Percentiles rank a stretch among this genome's conserved stretches.
Conservation (phyloP, 495 filamentous ascomycete genomes). For the Aspergillus leporis region DNA sequence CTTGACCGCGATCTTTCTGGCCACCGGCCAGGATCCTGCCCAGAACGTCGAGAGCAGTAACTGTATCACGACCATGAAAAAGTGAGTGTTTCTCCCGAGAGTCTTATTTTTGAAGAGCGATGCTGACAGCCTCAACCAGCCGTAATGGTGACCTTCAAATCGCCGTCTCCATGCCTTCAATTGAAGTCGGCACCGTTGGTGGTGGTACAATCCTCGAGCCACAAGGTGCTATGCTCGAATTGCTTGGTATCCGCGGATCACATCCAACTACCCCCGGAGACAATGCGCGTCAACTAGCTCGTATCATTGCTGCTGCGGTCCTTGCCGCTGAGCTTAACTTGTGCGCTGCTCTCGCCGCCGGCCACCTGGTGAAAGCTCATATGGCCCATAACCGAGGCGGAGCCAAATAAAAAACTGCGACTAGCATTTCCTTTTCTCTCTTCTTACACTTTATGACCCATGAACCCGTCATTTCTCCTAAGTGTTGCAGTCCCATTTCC, state of each 20-base stretch:
- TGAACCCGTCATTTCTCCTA: no score
- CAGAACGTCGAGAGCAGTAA: conserved; percentile 97
- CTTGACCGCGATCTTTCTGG: conserved; percentile 93
- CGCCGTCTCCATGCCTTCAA: conserved; percentile 93
- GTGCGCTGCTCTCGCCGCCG: conserved; percentile 87
- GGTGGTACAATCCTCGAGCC: conserved; percentile 96
- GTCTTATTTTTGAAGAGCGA: background rate
- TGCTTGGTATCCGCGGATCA: conserved; percentile 89
- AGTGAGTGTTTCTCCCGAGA: conserved; percentile 63
- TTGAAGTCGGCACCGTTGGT: conserved; percentile 95
- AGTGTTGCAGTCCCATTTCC: no score
- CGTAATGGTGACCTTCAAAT: conserved; percentile 89
- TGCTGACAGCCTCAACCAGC: conserved; percentile 54
- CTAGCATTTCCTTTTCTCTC: no score
- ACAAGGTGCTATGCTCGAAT: conserved; percentile 92
- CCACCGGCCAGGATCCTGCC: conserved; percentile 96
- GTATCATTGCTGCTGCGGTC: conserved; percentile 84
- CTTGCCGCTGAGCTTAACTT: conserved; percentile 89
- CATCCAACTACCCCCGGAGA: conserved; percentile 87
- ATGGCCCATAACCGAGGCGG: conserved; percentile 86
- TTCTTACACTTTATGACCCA: no score
- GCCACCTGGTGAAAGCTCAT: conserved; percentile 88
- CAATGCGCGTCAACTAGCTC: conserved; percentile 85
- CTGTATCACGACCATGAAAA: conserved; percentile 98
- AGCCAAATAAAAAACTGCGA: conserved; percentile 3